A percentile compares a stretch with the other conserved stretches of the same genome.
Evolutionary conservation across 1,139 yeast species (phyloP).

Genomic region (Tardiomyces digboiensis): DNA sequence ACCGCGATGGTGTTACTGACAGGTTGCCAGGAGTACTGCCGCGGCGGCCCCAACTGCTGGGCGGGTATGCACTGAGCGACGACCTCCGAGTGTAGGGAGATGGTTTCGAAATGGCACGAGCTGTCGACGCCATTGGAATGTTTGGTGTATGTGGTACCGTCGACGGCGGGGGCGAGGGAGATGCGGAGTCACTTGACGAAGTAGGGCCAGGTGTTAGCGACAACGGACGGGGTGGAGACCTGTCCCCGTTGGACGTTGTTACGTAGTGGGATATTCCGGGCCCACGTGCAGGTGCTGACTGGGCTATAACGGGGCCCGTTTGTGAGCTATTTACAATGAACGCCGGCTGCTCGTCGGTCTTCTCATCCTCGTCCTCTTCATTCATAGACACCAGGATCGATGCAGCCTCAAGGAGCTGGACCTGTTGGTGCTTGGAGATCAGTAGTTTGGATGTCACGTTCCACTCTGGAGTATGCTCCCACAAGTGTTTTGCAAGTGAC

Average conservation of each 20-base stretch:
- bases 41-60: not conserved
- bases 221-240: not conserved
- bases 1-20: not conserved
- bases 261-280: not conserved
- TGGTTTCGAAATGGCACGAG: not conserved
- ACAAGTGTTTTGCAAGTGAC: conserved; percentile 62
- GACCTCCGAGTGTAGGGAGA: not conserved
- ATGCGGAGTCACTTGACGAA: not conserved
- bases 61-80: not conserved
- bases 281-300: not conserved
- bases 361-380: conserved; percentile 32
- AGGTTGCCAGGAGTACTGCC: not conserved
- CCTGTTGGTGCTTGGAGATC: conserved; percentile 88
- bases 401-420: conserved; percentile 81
- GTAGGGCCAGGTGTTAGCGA: not conserved
- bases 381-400: conserved; percentile 78
- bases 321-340: not conserved
- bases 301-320: not conserved
- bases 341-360: conserved; percentile 8
- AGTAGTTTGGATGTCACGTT: conserved; percentile 69
- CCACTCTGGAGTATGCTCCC: conserved; percentile 95
- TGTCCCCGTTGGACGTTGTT: not conserved
- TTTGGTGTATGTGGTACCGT: not conserved
- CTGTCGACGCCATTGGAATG: not conserved
- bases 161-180: not conserved